Base-by-base conservation (phyloP, 148 eudicot genomes). In the Nepenthes gracilis region DNA sequence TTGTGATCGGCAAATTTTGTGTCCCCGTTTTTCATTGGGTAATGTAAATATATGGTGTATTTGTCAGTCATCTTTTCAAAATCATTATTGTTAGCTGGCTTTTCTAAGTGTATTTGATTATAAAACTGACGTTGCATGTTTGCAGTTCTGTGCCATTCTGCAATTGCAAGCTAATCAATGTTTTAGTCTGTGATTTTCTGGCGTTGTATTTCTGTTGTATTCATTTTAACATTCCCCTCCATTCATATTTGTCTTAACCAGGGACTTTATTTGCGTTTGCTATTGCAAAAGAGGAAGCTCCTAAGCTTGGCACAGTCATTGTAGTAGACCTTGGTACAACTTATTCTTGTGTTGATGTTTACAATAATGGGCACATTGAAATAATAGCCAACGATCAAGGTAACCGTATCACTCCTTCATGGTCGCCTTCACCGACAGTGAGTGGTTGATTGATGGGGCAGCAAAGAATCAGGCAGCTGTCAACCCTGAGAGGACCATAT, bases 371-470 rank as follows among this genome's bases (percentile, higher is more conserved):
- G 9, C 76, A 82, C 47, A 87, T 82, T 12, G 90, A 85, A 49
- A 85, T 82, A 54, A 82, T 85, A 70, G 90, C 86, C 33, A 82
- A 85, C 33, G 93, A 81, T 36, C 93, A 86, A 62, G 93, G 93
- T 61, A 86, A 83, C 74, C 85, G 93, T 45, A 86, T 83, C 50
- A 86, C 88, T 62, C 93, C 86, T 36, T 86, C 93, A 15, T 86
- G 93, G 93, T 86, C 13, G 88, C 48, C 5, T 85, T 85, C 76
- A 82, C 92, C 4, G 81, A 79, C 35, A 36, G 64, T 6, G 90
- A 84, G 77, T 74, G 90, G 64, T 72, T 84, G 67, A 84, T 84
- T 36, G 89, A 85, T 35, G 89, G 81, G 65, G 89, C 89, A 35
- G 90, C 86, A 9, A 84, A 84, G 77, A 84, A 84, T 62, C 86